Evolutionary conservation across 2,329 filamentous ascomycete genomes (phyloP), one percentile per base, ranked within the genome.

Genomic region (Colletotrichum lindemuthianum): DNA sequence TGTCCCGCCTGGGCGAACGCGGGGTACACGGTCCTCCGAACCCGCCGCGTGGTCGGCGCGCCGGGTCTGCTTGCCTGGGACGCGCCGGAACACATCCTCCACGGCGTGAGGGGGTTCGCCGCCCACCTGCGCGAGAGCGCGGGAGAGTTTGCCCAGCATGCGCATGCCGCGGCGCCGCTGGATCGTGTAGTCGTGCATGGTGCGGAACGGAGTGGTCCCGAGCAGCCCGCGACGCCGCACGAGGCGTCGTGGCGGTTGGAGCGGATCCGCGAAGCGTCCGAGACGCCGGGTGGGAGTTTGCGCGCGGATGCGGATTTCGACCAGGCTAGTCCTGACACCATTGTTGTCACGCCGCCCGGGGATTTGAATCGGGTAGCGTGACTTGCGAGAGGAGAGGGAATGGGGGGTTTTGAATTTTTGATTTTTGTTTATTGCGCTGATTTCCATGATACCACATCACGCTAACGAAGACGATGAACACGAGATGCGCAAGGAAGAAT

Each of bases 1-100:
- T 85, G 82, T 50, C 82, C 83, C 1, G 75, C 73, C n/a, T 86
- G 84, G 84, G 84, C 77, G 0, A 79, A 75, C 8, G 65, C 74
- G 12, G 74, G 73, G 7, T 85, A 81, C 65, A 72, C 79, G 11
- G 77, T 85, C 2, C 68, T 84, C 1, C 74, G 79, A 60, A 72
- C 76, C 15, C 76, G 76, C 52, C 77, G 82, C 36, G 74, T 75
- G 0, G 11, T 70, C 6, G 82, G 81, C 2, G 73, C 72, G 5
- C 74, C 81, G 0, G 82, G 82, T 0, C 72, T 86, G 39, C 68
- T 86, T 39, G 78, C 80, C 10, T 84, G 81, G 79, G 82, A 85
- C 63, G 73, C 78, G 13, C 82, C 83, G 2, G 79, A 82, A 37
- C 69, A 82, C 41, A 80, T 86, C 59, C 68, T 73, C 0, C 69